Evolutionary conservation across 2,329 filamentous ascomycete species (phyloP), one percentile per base, ranked within the genome.

Genomic region (Hypoxylon sp.): DNA sequence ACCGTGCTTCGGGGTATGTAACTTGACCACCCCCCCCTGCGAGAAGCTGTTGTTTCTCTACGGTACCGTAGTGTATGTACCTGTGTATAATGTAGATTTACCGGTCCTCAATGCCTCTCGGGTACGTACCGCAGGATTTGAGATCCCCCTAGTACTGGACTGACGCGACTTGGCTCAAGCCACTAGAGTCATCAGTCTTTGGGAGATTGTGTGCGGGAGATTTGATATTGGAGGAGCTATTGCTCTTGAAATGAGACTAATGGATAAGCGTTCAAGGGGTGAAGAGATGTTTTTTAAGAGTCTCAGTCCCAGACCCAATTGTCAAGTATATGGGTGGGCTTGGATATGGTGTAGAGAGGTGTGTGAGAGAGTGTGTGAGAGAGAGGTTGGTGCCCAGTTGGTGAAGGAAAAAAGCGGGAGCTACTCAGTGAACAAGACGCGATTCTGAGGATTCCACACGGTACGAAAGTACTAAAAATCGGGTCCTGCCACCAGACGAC

Each of bases 361-460:
- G 47, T 44, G 52, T 9, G 44, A 51, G 24, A 52, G n/a, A 31
- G 33, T 22, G 19, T 22, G 19, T 22, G 17, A 22, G 35, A 44
- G 31, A 46, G 39, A 58, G 58, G 46, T 33, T 57, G 67, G 37
- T 42, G 46, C 5, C 29, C 29, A 31, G 29, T 35, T 42, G 17
- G 46, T 33, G 22, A 46, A 57, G 33, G 50, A 66, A 62, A 62
- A 61, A 47, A 54, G 31, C 48, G 24, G 61, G 48, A 57, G 61
- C 61, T 54, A 44, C 50, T 55, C 56, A 57, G 35, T 35, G 58
- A 70, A 46, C 42, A 52, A 57, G 68, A 70, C 68, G 68, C 68
- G 68, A 68, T 70, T 17, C 46, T 56, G 33, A 47, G 17, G 24
- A 67, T 58, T 46, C 47, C 39, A 66, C 63, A 64, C 64, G 64